Evolutionary conservation across 2,329 filamentous ascomycete species (phyloP).

Genomic region (Colletotrichum abscissum): DNA sequence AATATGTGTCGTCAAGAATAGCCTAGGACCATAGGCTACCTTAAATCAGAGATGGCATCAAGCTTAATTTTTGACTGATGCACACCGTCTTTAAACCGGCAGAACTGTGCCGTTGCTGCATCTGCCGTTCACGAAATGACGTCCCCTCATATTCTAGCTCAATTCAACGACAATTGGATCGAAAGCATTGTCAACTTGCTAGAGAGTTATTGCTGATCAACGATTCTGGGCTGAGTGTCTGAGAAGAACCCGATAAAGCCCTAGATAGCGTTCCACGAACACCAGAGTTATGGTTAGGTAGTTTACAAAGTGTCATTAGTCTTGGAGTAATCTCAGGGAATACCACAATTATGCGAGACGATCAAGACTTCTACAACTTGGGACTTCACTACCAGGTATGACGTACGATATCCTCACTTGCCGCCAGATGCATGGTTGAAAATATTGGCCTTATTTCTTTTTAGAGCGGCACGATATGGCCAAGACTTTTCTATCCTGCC

Average conservation of each 20-base stretch:
- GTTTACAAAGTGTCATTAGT: neutral
- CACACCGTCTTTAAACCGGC: neutral
- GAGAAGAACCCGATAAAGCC: neutral
- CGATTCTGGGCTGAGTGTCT: too few relatives aligned
- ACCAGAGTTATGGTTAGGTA: too few relatives aligned
- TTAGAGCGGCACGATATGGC: constrained; percentile 16
- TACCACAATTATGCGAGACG: neutral
- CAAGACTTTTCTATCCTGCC: neutral
- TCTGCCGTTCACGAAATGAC: neutral
- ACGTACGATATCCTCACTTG: neutral
- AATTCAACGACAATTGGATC: neutral
- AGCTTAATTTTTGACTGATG: constrained; percentile 4
- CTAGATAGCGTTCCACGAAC: neutral
- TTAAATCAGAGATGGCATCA: constrained; percentile 5
- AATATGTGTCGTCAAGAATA: constrained; percentile 12
- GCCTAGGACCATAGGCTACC: neutral
- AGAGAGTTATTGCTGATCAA: neutral
- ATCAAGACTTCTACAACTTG: neutral
- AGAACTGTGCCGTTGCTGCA: neutral
- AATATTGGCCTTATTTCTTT: constrained; percentile 14
- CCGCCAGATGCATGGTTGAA: constrained; percentile 4
- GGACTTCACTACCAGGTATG: neutral
- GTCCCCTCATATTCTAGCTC: neutral
- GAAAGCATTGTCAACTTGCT: neutral
- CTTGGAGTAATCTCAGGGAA: neutral